Percentiles rank a stretch among this genome's conserved stretches.
Evolutionary conservation across 495 filamentous ascomycete species (phyloP).

Genomic region (Aspergillus incahuasiensis): DNA sequence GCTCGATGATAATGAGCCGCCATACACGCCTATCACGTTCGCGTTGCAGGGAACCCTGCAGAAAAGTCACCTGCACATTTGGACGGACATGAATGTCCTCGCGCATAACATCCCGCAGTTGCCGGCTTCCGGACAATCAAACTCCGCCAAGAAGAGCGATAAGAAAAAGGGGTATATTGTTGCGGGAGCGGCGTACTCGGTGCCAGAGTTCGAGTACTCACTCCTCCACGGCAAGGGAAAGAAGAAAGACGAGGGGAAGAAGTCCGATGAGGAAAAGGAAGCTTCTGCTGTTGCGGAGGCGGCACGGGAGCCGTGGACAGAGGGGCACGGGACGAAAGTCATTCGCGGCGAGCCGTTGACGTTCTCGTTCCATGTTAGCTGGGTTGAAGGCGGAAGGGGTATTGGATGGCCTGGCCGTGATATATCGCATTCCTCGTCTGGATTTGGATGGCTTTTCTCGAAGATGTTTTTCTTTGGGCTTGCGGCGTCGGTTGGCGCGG

Average conservation of each 20-base stretch:
- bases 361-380: slow-evolving; percentile 74
- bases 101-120: slow-evolving; percentile 61
- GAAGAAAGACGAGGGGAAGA: slow-evolving; percentile 11
- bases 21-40: slow-evolving; percentile 68
- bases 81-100: slow-evolving; percentile 80
- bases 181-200: slow-evolving; percentile 81
- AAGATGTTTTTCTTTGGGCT: slow-evolving; percentile 39
- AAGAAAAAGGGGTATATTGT: slow-evolving; percentile 56
- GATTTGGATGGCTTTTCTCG: slow-evolving; percentile 26
- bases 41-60: slow-evolving; percentile 87
- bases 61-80: slow-evolving; percentile 83
- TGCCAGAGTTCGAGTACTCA: slow-evolving; percentile 58
- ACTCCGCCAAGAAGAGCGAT: slow-evolving; percentile 6
- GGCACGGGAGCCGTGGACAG: slow-evolving; percentile 43
- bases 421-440: slow-evolving; percentile 36
- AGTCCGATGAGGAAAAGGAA: slow-evolving; percentile 36
- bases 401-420: slow-evolving; percentile 38
- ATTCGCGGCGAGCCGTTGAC: slow-evolving; percentile 84
- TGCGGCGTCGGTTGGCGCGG: slow-evolving; percentile 42
- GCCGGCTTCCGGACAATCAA: slow-evolving; percentile 22
- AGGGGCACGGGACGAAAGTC: slow-evolving; percentile 53
- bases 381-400: slow-evolving; percentile 68
- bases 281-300: slow-evolving; percentile 34
- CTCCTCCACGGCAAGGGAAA: slow-evolving; percentile 1
- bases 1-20: slow-evolving; percentile 36